Base-by-base conservation (phyloP, 371 early-diverging fungal species). In the Blakeslea trispora region DNA sequence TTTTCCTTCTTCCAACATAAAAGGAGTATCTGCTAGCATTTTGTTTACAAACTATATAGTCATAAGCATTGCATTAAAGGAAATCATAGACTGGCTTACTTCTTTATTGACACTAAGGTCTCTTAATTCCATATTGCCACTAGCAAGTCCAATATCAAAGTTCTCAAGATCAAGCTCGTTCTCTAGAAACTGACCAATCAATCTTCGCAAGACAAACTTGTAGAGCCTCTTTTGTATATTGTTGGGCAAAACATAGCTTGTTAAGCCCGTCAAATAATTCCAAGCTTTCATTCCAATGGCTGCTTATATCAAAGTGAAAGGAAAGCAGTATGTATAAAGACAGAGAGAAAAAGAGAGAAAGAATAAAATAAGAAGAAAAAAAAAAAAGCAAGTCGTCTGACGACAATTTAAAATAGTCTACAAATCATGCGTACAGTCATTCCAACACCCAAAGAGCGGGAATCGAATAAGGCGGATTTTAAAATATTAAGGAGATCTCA, bases 111-210 rank as follows among this genome's bases (percentile, higher is more conserved):
- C 81, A 62, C 82, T 79, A 23, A 95, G 77, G 58, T 93, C 90
- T 44, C 84, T 80, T 54, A 95, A 81, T 42, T 87, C 85, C 19
- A 92, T 80, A 32, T 81, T 82, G 2, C 95, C 94, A 53, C 90
- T 82, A 44, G 86, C 84, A n/a, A 94, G 75, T 69, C 91, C 90
- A 49, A 95, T 89, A 60, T 95, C 94, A 61, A 94, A 83, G 71
- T 92, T 85, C 44, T 89, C 91, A 53, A 84, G 78, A 71, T 92
- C 89, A 17, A 94, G 77, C 51, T 91, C 89, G 34, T 87, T 77
- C 32, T 87, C 82, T 40, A 95, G 75, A 59, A 94, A 93, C 63
- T 89, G 90, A 7, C 95, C 95, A 41, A 95, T 85, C 9, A 93
- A 88, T 57, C 83, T 79, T 56, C 89, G 85, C 45, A 95, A 75